A percentile compares a stretch with the other conserved stretches of the same genome.
phyloP scores from a whole-genome alignment of 495 filamentous ascomycete genomes.

The Cercophora sp. region DNA sequence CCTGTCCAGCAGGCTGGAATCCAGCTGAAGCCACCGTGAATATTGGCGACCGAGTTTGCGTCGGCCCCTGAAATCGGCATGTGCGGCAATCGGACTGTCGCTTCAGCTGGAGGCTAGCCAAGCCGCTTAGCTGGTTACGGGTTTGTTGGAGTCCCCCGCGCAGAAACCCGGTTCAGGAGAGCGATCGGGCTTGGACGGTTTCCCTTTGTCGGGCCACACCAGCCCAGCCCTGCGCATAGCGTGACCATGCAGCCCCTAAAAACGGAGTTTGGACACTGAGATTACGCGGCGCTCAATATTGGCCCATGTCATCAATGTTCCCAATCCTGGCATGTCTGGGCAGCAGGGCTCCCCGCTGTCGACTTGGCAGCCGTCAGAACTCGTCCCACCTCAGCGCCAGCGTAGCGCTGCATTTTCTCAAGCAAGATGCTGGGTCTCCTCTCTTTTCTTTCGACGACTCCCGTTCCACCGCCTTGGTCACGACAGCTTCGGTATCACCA shows the following conservation, averaged over 20 bases:
- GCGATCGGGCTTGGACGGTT: not conserved
- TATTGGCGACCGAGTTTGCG: too few relatives aligned
- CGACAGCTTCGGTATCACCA: not conserved
- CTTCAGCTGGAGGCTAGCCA: not conserved
- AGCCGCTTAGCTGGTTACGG: not conserved
- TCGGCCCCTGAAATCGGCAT: not conserved
- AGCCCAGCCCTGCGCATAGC: not conserved
- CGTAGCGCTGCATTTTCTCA: too few relatives aligned
- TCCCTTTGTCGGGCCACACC: too few relatives aligned
- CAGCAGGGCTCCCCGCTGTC: not conserved
- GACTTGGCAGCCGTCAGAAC: constrained; percentile 3
- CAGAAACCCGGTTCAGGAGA: constrained; percentile 4
- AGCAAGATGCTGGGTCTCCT: too few relatives aligned
- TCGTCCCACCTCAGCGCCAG: too few relatives aligned
- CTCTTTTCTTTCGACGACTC: constrained; percentile 1
- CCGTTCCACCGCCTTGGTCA: too few relatives aligned
- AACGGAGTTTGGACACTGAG: constrained; percentile 1
- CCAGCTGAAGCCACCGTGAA: too few relatives aligned
- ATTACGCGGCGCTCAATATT: constrained; percentile 6
- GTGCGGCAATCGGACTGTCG: not conserved
- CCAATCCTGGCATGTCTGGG: constrained; percentile 2
- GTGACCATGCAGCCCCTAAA: constrained; percentile 4
- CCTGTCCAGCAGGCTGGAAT: too few relatives aligned
- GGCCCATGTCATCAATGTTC: too few relatives aligned
- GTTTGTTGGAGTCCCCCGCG: not conserved